Evolutionary conservation across 768 basidiomycete species (phyloP), one percentile per base, ranked within the genome.

Genomic region (Tulasnella sp.): DNA sequence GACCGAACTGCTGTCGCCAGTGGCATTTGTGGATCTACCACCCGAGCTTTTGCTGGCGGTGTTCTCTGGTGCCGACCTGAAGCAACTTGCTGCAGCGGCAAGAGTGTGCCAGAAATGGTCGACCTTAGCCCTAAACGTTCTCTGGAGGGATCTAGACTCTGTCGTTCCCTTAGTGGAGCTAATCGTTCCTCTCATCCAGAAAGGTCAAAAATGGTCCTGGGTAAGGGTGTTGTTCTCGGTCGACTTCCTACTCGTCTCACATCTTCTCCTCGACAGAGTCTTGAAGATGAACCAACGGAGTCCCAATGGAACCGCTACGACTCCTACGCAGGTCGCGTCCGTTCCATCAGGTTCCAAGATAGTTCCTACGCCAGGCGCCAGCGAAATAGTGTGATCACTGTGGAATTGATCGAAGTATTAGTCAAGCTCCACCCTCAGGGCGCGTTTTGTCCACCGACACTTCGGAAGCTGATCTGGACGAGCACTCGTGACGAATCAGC

Each of bases 61-160:
- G 11, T 40, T 70, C 32, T 40, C 32, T 20, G 23, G 23, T 70
- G 7, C 69, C 1, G 20, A 9, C 20, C 69, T 1, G 23, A 20
- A 29, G 39, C 15, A 40, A 18, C 69, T 35, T 32, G 6, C 69
- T 26, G 16, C 16, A 11, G 16, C 16, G 15, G 69, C 69, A 35
- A 32, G 69, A 70, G 39, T 40, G 4, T 70, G 69, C n/a, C 32
- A 70, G n/a, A 70, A 20, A 18, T 70, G 69, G 69, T 40, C 32
- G 5, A 18, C 69, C 2, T 40, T n/a, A 1, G 69, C 69, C n/a
- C 69, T 70, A 40, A n/a, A 70, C 69, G 15, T 3, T 40, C 69
- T 70, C n/a, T 70, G 69, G 69, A 70, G 39, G 69, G 69, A 70
- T 70, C 69, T 70, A 6, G 69, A 70, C 32, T 70, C 69, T 9